Evolutionary conservation across 2,329 filamentous ascomycete genomes (phyloP), one percentile per base, ranked within the genome.

Genomic region (Neurospora crassa): DNA sequence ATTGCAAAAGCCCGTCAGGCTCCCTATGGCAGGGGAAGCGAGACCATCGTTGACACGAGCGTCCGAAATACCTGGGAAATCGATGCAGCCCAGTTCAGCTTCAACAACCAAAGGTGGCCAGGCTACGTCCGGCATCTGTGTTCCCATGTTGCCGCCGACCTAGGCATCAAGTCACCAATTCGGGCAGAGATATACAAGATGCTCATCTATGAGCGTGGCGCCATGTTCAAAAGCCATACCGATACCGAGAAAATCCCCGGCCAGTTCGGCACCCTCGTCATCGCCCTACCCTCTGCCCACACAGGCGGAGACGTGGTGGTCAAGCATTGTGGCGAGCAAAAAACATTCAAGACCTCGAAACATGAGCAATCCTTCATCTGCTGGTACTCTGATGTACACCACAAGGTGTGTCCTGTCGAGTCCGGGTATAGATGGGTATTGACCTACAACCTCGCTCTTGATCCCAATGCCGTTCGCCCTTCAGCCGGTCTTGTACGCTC

Each of bases 401-500:
- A 45, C 42, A 45, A 45, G 42, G 42, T 45, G 42, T 45, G 42
- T 10, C 42, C 42, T 45, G 42, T 45, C 42, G 42, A 45, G 4
- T 45, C 42, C 8, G 42, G 42, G 4, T 45, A 45, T 45, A 18
- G 42, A 45, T 45, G 42, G 42, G 42, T 45, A n/a, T 45, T n/a
- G 42, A 45, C 18, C 42, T 45, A 45, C 42, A 45, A 45, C 42
- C 42, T 45, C 8, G 42, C 42, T 45, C 18, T 45, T 1, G 10
- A 45, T 5, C 42, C 42, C 3, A 45, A n/a, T n/a, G 18, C 4
- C 4, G 42, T 45, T 45, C 18, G 42, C 4, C 42, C 42, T 24
- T 77, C 76, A 5, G 76, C 77, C 2, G 73, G 69, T 1, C 18
- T 76, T 3, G 67, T 69, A 12, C 29, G 59, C 1, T 14, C 70